Evolutionary conservation across 108 stramenopile genomes (phyloP).

Genomic region (Epipyxis sp.): DNA sequence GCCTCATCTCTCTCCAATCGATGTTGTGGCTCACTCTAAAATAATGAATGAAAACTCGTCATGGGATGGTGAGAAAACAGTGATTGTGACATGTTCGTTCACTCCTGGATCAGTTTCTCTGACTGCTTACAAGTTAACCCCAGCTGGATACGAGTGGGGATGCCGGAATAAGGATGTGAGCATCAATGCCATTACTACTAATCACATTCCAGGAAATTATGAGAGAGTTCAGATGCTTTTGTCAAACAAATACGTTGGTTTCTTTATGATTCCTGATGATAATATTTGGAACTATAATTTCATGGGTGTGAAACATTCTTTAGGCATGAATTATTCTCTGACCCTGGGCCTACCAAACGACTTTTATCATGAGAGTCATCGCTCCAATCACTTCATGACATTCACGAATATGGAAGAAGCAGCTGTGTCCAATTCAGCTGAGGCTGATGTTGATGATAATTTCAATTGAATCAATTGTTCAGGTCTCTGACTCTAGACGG

Average conservation of each 20-base stretch:
- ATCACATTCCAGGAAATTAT: too few relatives aligned
- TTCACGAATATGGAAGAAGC: constrained; percentile 88
- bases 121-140: constrained; percentile 90
- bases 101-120: constrained; percentile 96
- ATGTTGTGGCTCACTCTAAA: constrained; percentile 80
- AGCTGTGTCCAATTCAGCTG: constrained; percentile 55
- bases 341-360: constrained; percentile 71
- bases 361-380: constrained; percentile 92
- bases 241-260: constrained; percentile 92
- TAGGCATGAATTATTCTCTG: constrained; percentile 82
- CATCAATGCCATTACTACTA: constrained; percentile 71
- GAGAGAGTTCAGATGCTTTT: constrained; percentile 97
- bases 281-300: constrained; percentile 99
- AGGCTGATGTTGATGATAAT: constrained; percentile 83
- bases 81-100: constrained; percentile 90
- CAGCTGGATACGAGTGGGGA: constrained; percentile 88
- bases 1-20: constrained; percentile 85
- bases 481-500: too few relatives aligned
- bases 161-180: constrained; percentile 84
- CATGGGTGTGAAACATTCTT: constrained; percentile 90
- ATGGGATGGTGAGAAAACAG: constrained; percentile 86
- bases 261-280: constrained; percentile 91
- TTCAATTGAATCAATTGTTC: constrained; percentile 53
- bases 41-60: constrained; percentile 76
- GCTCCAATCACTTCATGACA: constrained; percentile 96